phyloP scores from a whole-genome alignment of 305 asterid genomes.

The Rubia balearica region DNA sequence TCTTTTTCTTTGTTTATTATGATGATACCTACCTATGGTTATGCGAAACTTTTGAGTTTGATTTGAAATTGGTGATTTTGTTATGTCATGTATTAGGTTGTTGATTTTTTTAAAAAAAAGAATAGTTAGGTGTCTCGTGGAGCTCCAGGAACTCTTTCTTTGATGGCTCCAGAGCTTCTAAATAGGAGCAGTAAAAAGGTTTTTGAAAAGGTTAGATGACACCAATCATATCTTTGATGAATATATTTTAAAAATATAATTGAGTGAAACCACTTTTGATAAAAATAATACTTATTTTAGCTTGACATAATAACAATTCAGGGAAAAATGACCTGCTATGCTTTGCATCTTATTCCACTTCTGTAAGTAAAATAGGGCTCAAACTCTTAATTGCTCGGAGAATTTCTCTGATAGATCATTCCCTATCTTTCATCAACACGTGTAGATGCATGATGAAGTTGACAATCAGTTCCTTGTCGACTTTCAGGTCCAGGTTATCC shows the following conservation, averaged over 20 bases:
- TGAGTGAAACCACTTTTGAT: neutral
- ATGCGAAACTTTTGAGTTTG: slow-evolving; percentile 4
- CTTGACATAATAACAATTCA: neutral
- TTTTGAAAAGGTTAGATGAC: slow-evolving; percentile 60
- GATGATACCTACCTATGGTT: neutral
- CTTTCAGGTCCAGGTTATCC: slow-evolving; percentile 34
- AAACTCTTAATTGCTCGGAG: slow-evolving; percentile 47
- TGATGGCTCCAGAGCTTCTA: slow-evolving; percentile 95
- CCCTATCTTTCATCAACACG: slow-evolving; percentile 45
- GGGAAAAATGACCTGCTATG: slow-evolving; percentile 61
- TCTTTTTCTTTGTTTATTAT: slow-evolving; percentile 3
- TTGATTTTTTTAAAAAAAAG: slow-evolving; percentile 74
- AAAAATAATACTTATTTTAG: neutral
- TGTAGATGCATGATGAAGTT: slow-evolving; percentile 49
- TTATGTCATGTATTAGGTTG: slow-evolving; percentile 20
- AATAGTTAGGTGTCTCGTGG: slow-evolving; percentile 89
- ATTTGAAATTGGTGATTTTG: slow-evolving; percentile 7
- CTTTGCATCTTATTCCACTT: slow-evolving; percentile 63
- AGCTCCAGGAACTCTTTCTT: slow-evolving; percentile 91
- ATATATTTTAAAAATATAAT: neutral
- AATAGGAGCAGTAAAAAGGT: slow-evolving; percentile 83
- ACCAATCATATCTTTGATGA: neutral
- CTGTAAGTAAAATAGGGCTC: slow-evolving; percentile 32
- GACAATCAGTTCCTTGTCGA: slow-evolving; percentile 36
- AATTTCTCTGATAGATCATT: slow-evolving; percentile 45